Conservation (phyloP, 2,329 filamentous ascomycete species). For the Immersiporthe knoxdaviesiana region DNA sequence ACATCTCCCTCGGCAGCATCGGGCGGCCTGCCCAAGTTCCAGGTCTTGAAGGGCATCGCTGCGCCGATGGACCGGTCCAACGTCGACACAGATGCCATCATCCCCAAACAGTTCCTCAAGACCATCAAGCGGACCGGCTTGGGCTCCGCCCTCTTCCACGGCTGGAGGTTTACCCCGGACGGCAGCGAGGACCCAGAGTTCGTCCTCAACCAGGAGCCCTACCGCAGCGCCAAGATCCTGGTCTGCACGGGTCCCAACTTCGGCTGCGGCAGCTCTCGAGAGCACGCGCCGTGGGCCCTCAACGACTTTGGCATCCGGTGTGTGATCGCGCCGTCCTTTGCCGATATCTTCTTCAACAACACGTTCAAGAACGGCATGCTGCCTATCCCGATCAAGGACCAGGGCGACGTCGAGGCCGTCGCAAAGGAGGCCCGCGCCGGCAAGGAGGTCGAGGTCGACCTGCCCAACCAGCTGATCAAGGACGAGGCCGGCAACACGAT, state of each 20-base stretch:
- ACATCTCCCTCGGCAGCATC: constrained; percentile 53
- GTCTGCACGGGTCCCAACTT: constrained; percentile 94
- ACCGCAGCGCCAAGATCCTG: constrained; percentile 82
- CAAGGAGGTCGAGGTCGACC: constrained; percentile 85
- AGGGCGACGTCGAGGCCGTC: constrained; percentile 68
- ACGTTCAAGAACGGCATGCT: constrained; percentile 99
- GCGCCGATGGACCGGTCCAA: constrained; percentile 87
- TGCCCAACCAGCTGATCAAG: constrained; percentile 82
- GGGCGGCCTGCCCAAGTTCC: constrained; percentile 81
- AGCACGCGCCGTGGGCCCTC: constrained; percentile 96
- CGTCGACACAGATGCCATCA: constrained; percentile 98
- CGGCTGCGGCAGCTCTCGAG: constrained; percentile 88
- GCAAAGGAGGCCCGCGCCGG: constrained; percentile 78
- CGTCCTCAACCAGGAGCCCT: constrained; percentile 87
- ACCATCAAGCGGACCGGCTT: constrained; percentile 98
- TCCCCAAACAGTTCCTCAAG: constrained; percentile 98
- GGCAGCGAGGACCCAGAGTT: constrained; percentile 79
- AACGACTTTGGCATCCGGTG: constrained; percentile 96
- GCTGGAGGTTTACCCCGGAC: constrained; percentile 75
- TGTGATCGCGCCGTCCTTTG: constrained; percentile 83
- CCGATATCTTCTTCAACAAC: constrained; percentile 99
- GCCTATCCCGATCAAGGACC: constrained; percentile 75
- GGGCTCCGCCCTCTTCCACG: constrained; percentile 83
- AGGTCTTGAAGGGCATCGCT: constrained; percentile 80
- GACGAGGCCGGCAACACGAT: constrained; percentile 74